These are phyloP conservation scores for Themeda triandra DNA, from an alignment of 176 grass and related monocot genomes.

Conservation along the genomic window DNA sequence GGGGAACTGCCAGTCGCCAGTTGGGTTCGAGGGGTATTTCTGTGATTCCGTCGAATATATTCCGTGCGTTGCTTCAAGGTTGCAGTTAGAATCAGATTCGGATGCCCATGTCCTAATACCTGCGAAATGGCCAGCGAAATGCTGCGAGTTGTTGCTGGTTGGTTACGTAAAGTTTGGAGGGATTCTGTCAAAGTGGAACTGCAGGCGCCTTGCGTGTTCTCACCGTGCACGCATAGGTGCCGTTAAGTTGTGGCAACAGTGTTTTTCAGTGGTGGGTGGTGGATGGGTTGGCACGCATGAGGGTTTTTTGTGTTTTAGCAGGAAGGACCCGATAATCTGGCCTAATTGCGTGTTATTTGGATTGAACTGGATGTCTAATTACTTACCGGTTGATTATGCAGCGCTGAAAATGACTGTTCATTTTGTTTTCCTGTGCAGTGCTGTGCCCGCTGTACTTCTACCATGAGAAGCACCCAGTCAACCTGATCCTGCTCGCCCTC, in stretches of 20 bases:
- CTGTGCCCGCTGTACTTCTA: constrained; percentile 80
- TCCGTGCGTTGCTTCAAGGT: background rate
- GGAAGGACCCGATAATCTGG: background rate
- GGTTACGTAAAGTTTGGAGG: background rate
- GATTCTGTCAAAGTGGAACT: background rate
- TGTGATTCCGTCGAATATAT: background rate
- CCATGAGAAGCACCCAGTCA: constrained; percentile 75
- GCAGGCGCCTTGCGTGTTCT: background rate
- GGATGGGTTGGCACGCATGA: background rate
- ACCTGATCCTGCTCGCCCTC: constrained; percentile 61
- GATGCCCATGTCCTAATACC: background rate
- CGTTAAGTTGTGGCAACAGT: background rate
- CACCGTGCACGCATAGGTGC: constrained; percentile 13
- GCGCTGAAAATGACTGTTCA: background rate
- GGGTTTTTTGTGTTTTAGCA: background rate
- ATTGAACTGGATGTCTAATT: no score
- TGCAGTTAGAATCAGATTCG: background rate
- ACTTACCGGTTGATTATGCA: background rate
- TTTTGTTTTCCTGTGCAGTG: constrained; percentile 44
- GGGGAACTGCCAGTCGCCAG: background rate
- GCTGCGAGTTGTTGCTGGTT: background rate
- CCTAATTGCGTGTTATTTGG: background rate
- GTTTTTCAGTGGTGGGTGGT: background rate
- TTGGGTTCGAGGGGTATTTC: background rate
- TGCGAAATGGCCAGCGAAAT: background rate